Base-by-base conservation (phyloP, 169 alveolate genomes). In the Eimeria tenella region DNA sequence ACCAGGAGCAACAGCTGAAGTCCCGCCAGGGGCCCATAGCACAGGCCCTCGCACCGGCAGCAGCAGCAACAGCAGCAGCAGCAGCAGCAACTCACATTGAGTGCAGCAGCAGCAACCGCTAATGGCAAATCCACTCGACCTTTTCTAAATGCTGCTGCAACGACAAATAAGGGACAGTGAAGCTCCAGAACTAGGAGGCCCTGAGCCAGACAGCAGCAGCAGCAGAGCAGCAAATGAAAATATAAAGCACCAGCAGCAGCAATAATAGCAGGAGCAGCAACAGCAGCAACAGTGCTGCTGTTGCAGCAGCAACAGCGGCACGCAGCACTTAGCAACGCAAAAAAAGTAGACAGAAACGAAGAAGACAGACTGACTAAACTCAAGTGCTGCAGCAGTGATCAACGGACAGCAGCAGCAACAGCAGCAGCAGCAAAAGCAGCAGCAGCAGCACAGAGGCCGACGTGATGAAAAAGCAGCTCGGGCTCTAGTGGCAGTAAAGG, bases 91-190 rank as follows among this genome's bases (percentile, higher is more conserved):
- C 82, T 21, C 23, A 75, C 86, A n/a, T 52, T 49, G 50, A 75
- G 65, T 19, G 86, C 65, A 21, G 86, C 86, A 21, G 86, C 86
- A 75, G 86, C 86, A 75, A 75, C 52, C 25, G 86, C 86, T 15
- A 75, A 62, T 1, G 86, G 65, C 17, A 75, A 25, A 49, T 75
- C 86, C 25, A 9, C 63, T 4, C 86, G 60, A 7, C 25, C 65
- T 42, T 19, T n/a, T 15, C 23, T 4, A 4, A 49, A 50, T 7
- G 86, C 86, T 21, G 52, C 31, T 5, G 56, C 86, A 42, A 53
- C 49, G 23, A 75, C 25, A 31, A 21, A 5, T 42, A 75, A 53
- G 15, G 52, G 68, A 25, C 65, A 21, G 7, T 42, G 60, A 6
- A 75, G 10, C 86, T 75, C 86, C 25, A 75, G 21, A 1, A 75